Percentiles rank a stretch among this genome's conserved stretches.
phyloP scores from a whole-genome alignment of 345 rosid species.

The Salix viminalis region DNA sequence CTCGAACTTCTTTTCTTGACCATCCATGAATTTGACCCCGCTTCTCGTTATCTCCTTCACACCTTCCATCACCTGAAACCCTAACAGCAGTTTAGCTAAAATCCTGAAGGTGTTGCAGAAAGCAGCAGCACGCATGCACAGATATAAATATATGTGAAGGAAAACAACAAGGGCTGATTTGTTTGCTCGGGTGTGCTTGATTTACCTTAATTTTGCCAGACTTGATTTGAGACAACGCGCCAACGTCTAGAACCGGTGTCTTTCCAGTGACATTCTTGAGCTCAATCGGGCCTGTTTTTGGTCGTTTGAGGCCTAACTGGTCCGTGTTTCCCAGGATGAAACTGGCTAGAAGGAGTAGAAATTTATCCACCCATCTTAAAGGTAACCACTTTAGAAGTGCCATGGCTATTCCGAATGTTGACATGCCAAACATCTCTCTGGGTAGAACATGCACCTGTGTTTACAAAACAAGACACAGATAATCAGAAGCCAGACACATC shows the following conservation, averaged over 20 bases:
- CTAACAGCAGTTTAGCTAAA: conserved; percentile 4
- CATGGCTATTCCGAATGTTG: conserved; percentile 83
- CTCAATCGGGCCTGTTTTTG: conserved; percentile 83
- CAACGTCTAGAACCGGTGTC: conserved; percentile 89
- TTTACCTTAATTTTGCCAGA: conserved; percentile 73
- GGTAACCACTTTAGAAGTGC: conserved; percentile 76
- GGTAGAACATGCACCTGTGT: conserved; percentile 87
- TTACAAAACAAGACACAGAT: not conserved
- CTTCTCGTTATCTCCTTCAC: conserved; percentile 63
- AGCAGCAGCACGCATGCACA: not conserved
- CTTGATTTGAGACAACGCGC: conserved; percentile 63
- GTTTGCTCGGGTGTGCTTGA: not conserved
- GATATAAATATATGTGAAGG: not conserved
- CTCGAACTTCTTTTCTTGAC: conserved; percentile 68
- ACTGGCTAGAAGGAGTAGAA: conserved; percentile 48
- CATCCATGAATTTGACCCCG: conserved; percentile 76
- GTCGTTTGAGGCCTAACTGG: conserved; percentile 68
- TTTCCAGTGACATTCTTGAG: conserved; percentile 84
- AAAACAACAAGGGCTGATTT: not conserved
- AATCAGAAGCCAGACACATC: not conserved
- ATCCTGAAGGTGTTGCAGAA: not conserved
- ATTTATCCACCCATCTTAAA: conserved; percentile 54
- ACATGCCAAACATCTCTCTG: conserved; percentile 73
- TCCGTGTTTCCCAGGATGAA: conserved; percentile 62
- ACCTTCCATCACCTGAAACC: conserved; percentile 55